These are phyloP conservation scores for Nicotiana otophora DNA, from an alignment of 257 asterid genomes.

Conservation along the genomic window DNA sequence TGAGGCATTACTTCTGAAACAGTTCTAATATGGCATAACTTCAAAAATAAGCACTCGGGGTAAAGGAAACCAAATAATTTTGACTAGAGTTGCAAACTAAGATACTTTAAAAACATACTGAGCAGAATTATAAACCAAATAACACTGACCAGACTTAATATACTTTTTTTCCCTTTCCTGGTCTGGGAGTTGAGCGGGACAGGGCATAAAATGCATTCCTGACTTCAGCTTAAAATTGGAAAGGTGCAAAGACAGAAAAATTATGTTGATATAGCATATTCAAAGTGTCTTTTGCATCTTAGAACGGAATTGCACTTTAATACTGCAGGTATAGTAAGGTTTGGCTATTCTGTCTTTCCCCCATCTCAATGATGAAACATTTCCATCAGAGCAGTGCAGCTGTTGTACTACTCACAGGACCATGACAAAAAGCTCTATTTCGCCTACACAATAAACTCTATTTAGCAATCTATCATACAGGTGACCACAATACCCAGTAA, in stretches of 20 bases:
- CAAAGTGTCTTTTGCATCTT: neutral
- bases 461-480: neutral
- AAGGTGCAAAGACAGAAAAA: neutral
- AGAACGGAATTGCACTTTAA: neutral
- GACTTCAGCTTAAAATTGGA: neutral
- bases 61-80: neutral
- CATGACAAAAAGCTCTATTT: neutral
- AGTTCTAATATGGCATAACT: neutral
- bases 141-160: neutral
- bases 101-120: neutral
- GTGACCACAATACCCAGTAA: neutral
- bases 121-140: neutral
- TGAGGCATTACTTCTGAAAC: slow-evolving; percentile 11
- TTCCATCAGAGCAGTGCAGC: neutral
- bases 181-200: neutral
- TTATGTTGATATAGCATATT: neutral
- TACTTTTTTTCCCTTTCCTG: neutral
- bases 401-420: neutral
- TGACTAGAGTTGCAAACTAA: neutral
- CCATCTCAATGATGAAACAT: neutral
- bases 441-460: neutral
- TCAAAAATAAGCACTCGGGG: neutral
- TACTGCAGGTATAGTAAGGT: neutral
- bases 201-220: neutral
- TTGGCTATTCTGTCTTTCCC: neutral